Conservation (phyloP, 768 basidiomycete genomes). For the Hortiboletus flavorubellus region DNA sequence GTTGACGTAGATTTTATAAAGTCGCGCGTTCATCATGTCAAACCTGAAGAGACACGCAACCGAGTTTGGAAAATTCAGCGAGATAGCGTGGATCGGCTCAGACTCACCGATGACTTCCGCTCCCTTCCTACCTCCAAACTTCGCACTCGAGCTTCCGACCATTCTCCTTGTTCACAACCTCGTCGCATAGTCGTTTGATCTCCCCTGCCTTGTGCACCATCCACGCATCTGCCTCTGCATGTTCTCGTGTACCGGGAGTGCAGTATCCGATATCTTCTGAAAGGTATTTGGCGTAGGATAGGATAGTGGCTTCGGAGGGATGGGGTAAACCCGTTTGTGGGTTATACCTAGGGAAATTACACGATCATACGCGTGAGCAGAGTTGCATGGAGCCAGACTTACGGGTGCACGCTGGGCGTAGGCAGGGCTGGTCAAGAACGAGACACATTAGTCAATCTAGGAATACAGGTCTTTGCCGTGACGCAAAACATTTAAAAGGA, state of each 20-base stretch:
- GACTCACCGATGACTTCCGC: constrained; percentile 80
- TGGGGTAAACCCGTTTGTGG: constrained; percentile 59
- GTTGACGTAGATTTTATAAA: constrained; percentile 85
- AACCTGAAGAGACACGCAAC: constrained; percentile 49
- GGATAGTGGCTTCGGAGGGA: constrained; percentile 68
- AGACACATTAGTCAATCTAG: constrained; percentile 1
- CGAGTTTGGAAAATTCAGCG: not conserved
- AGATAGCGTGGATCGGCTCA: not conserved
- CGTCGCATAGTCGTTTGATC: constrained; percentile 61
- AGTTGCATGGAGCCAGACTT: constrained; percentile 18
- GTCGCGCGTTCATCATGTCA: constrained; percentile 82
- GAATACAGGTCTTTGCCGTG: not conserved
- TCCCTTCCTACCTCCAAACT: constrained; percentile 87
- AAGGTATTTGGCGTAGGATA: constrained; percentile 59
- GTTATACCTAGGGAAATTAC: constrained; percentile 33
- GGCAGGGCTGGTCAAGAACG: constrained; percentile 48
- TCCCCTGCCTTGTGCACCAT: constrained; percentile 64
- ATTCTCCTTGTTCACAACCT: constrained; percentile 38
- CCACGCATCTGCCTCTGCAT: constrained; percentile 82
- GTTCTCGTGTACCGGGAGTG: constrained; percentile 88
- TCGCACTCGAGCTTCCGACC: constrained; percentile 78
- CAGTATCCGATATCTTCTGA: constrained; percentile 89
- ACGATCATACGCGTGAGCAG: not conserved
- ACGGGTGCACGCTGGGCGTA: constrained; percentile 46
- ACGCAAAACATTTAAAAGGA: not conserved